Conservation (phyloP, 2,329 filamentous ascomycete species). For the Diaporthe ampelina region DNA sequence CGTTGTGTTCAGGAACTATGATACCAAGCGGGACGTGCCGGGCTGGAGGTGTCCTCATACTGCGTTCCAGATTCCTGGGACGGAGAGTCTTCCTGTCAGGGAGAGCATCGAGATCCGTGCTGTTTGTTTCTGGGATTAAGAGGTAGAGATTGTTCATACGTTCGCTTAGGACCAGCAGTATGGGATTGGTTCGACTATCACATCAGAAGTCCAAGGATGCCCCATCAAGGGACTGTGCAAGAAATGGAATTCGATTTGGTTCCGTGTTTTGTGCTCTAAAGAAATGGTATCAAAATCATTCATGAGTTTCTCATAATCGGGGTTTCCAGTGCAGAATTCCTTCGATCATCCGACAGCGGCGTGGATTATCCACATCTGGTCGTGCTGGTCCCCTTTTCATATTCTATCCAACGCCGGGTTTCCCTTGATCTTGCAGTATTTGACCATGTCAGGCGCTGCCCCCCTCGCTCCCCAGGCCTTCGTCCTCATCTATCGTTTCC, state of each 20-base stretch:
- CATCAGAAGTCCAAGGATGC: too few relatives aligned
- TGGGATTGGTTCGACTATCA: not conserved
- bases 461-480: not conserved
- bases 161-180: not conserved
- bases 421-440: not conserved
- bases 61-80: constrained; percentile 43
- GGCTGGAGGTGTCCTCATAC: constrained; percentile 44
- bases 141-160: too few relatives aligned
- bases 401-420: not conserved
- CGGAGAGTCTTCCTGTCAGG: not conserved
- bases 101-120: constrained; percentile 29
- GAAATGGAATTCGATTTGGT: not conserved
- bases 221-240: not conserved
- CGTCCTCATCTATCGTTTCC: not conserved
- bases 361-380: too few relatives aligned
- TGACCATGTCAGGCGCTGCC: not conserved
- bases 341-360: too few relatives aligned
- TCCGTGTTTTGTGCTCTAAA: not conserved
- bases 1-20: constrained; percentile 73
- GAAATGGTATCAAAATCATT: constrained; percentile 1
- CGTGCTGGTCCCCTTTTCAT: not conserved
- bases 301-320: not conserved
- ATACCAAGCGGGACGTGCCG: constrained; percentile 54
- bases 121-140: constrained; percentile 19
- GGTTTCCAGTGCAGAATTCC: not conserved